These are phyloP conservation scores for Pulveroboletus frians DNA, from an alignment of 768 basidiomycete genomes.

Conservation along the genomic window DNA sequence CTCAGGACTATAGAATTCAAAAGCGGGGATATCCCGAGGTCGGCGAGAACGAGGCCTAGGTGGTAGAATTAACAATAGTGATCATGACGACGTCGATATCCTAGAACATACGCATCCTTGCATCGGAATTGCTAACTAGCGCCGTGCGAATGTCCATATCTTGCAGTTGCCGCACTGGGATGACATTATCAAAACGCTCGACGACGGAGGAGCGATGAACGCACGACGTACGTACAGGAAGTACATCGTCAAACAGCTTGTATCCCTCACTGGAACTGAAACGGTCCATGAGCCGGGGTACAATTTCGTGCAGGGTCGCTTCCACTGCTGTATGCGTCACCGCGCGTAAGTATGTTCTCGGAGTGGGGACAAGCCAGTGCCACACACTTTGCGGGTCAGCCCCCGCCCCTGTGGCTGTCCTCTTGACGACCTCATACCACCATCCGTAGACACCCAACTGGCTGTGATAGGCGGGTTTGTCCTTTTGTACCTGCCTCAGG, in stretches of 20 bases:
- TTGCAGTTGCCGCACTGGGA: conserved; percentile 43
- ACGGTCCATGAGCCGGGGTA: conserved; percentile 52
- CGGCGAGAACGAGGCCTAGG: conserved; percentile 48
- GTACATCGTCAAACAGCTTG: conserved; percentile 49
- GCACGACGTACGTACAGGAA: conserved; percentile 38
- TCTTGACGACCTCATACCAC: conserved; percentile 76
- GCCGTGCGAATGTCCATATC: conserved; percentile 47
- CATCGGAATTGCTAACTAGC: conserved; percentile 69
- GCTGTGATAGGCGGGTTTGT: conserved; percentile 51
- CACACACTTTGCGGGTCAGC: conserved; percentile 51
- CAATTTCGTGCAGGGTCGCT: conserved; percentile 48
- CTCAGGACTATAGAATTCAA: conserved; percentile 61
- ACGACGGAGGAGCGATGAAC: background rate
- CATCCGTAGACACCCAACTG: conserved; percentile 48
- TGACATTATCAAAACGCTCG: conserved; percentile 3
- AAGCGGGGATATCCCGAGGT: conserved; percentile 48
- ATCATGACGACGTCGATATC: background rate
- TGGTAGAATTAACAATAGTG: background rate
- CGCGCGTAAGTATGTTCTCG: conserved; percentile 15
- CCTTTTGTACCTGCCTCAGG: conserved; percentile 48
- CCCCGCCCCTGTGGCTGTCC: conserved; percentile 72
- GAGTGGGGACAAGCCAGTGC: conserved; percentile 10
- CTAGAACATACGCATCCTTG: conserved; percentile 54
- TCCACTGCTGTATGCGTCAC: conserved; percentile 45
- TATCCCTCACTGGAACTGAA: conserved; percentile 75